These are phyloP conservation scores for Fraxinus xanthoxyloides DNA, from an alignment of 305 asterid genomes.

Conservation along the genomic window DNA sequence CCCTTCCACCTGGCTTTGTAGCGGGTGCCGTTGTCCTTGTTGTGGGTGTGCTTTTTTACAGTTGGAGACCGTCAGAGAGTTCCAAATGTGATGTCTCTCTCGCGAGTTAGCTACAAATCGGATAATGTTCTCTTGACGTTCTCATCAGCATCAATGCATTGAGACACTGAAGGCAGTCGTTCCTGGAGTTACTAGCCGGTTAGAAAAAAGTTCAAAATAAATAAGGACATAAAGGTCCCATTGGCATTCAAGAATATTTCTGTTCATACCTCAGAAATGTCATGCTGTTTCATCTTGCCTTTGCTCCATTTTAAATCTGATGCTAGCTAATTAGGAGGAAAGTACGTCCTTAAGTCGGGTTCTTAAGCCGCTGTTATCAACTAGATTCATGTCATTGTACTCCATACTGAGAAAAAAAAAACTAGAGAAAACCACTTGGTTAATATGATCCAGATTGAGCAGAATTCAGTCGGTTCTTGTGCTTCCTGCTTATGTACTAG, in stretches of 20 bases:
- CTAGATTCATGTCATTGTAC: background rate
- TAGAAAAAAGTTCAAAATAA: background rate
- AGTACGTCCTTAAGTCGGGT: background rate
- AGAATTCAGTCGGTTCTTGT: background rate
- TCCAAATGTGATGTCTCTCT: constrained; percentile 35
- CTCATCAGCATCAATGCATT: constrained; percentile 9
- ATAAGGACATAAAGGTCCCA: background rate
- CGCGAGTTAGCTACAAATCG: constrained; percentile 26
- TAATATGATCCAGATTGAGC: background rate
- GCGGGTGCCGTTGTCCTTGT: constrained; percentile 67
- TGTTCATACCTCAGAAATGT: background rate
- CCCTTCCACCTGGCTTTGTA: constrained; percentile 88
- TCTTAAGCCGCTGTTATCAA: background rate
- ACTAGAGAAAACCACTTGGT: background rate
- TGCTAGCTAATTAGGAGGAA: background rate
- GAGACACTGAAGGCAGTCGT: background rate
- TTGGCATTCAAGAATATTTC: background rate
- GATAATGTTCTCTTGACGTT: background rate
- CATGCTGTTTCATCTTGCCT: background rate
- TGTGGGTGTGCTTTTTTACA: constrained; percentile 61
- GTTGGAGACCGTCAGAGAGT: constrained; percentile 57
- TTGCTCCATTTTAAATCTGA: background rate
- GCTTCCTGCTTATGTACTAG: background rate
- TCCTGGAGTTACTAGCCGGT: background rate
- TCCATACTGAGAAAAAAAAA: background rate